A percentile compares a stretch with the other conserved stretches of the same genome.
Evolutionary conservation across 352 stramenopile species (phyloP).

Genomic region (Globisporangium mamillatum): DNA sequence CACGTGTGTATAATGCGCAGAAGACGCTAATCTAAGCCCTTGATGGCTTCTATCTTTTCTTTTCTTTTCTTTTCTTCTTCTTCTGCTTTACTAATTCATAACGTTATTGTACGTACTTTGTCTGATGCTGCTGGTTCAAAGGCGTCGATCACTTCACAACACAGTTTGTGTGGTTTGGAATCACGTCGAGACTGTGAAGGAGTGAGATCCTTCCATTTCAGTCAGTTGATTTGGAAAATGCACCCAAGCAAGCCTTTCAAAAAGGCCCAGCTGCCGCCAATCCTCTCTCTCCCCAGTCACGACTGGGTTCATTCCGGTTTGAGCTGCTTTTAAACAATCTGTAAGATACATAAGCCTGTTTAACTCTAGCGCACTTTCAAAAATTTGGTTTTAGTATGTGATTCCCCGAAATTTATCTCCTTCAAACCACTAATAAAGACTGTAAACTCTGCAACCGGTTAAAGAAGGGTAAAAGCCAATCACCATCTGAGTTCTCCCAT

Average conservation of each 20-base stretch:
- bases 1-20: background rate
- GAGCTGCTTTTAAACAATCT: background rate
- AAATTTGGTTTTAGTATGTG: no score
- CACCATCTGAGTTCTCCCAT: constrained; percentile 7
- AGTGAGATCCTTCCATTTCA: background rate
- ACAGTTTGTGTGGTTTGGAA: background rate
- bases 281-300: background rate
- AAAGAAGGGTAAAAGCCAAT: background rate
- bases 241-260: background rate
- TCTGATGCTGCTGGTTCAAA: no score
- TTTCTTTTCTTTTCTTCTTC: no score
- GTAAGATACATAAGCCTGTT: no score
- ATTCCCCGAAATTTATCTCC: background rate
- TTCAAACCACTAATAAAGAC: no score
- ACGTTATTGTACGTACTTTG: no score
- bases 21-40: background rate
- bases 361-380: no score
- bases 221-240: background rate
- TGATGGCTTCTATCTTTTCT: background rate
- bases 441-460: background rate
- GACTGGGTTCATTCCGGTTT: background rate
- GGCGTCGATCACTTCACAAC: background rate
- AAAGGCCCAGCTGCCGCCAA: background rate
- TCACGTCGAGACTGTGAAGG: background rate
- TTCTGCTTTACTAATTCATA: no score